phyloP scores from a whole-genome alignment of 768 basidiomycete species.

The Xerocomellus intermedius region DNA sequence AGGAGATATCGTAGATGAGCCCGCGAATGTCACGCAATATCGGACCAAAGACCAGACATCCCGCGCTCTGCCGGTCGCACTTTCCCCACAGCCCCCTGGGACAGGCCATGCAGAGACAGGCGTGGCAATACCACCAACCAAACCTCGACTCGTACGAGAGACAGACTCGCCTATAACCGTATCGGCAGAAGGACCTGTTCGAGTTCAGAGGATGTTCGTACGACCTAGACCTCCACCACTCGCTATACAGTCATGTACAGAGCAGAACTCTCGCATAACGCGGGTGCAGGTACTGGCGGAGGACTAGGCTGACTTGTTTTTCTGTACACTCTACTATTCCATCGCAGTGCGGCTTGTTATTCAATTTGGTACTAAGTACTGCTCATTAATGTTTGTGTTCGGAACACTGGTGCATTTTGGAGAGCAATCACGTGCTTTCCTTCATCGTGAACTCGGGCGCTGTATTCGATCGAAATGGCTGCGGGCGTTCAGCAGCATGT shows the following conservation, averaged over 20 bases:
- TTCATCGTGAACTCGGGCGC: background rate
- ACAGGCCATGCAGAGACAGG: conserved; percentile 22
- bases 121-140: conserved; percentile 21
- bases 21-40: background rate
- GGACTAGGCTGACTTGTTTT: conserved; percentile 1
- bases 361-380: background rate
- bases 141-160: conserved; percentile 23
- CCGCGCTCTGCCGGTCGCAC: conserved; percentile 21
- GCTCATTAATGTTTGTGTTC: background rate
- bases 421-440: conserved; percentile 20
- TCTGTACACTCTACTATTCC: background rate
- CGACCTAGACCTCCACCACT: conserved; percentile 46
- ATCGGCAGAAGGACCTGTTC: conserved; percentile 10
- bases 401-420: background rate
- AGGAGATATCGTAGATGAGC: background rate
- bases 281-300: conserved; percentile 18
- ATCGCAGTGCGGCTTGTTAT: conserved; percentile 3
- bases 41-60: conserved; percentile 1
- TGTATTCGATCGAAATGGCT: conserved; percentile 2
- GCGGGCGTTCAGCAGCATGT: conserved; percentile 12
- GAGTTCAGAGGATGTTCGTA: conserved; percentile 32
- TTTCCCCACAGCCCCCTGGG: conserved; percentile 17
- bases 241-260: conserved; percentile 14
- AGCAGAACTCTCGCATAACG: conserved; percentile 2
- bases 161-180: conserved; percentile 31